These are phyloP conservation scores for Blastomyces gilchristii DNA, from an alignment of 2,329 filamentous ascomycete genomes.

Conservation along the genomic window DNA sequence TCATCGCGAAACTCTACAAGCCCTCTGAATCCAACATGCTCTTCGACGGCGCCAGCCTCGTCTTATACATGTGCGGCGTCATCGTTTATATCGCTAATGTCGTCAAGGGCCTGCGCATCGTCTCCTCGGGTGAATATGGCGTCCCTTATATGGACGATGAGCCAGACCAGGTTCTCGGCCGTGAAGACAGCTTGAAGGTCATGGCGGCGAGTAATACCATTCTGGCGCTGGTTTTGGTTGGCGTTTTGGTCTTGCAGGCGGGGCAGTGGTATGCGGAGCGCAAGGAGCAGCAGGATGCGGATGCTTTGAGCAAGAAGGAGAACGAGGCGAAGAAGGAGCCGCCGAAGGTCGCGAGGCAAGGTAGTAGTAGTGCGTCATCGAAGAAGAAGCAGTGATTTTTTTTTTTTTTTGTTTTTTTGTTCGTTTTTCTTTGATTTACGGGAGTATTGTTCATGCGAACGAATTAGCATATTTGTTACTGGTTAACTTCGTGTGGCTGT, in stretches of 20 bases:
- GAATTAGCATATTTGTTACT: not conserved
- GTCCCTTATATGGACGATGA: constrained; percentile 30
- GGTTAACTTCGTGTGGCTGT: not conserved
- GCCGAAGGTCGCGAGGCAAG: constrained; percentile 18
- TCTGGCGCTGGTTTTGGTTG: constrained; percentile 79
- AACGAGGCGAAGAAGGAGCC: constrained; percentile 17
- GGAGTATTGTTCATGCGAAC: not conserved
- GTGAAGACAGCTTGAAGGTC: constrained; percentile 85
- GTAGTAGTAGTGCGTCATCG: constrained; percentile 19
- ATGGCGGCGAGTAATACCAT: constrained; percentile 94
- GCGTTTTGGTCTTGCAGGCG: constrained; percentile 83
- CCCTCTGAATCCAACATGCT: constrained; percentile 90
- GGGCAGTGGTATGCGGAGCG: constrained; percentile 98
- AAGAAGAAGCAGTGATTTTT: constrained; percentile 25
- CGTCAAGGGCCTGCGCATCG: constrained; percentile 81
- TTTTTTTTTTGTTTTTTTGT: not conserved
- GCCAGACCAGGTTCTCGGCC: constrained; percentile 59
- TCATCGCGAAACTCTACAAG: constrained; percentile 89
- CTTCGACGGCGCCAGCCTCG: constrained; percentile 67
- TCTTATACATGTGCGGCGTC: constrained; percentile 72
- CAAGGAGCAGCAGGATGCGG: constrained; percentile 74
- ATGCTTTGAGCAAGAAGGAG: constrained; percentile 50
- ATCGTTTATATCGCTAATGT: constrained; percentile 95
- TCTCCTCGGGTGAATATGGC: constrained; percentile 61
- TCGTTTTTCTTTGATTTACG: not conserved